Evolutionary conservation across 192 early-diverging fungal genomes (phyloP).

Genomic region (Backusella mclennaniae): DNA sequence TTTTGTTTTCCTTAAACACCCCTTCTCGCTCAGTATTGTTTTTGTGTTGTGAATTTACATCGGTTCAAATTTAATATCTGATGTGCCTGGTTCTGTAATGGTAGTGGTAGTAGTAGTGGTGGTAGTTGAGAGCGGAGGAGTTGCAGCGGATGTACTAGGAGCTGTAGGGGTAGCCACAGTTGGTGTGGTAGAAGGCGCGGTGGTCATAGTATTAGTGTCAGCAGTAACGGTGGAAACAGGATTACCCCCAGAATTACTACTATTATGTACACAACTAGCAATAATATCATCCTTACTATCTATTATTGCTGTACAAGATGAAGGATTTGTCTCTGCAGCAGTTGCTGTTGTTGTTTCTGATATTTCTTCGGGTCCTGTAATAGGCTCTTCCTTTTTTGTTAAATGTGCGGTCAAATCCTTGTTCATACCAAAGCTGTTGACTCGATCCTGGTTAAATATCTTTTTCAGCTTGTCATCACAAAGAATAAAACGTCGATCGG

Average conservation of each 20-base stretch:
- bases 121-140: not conserved
- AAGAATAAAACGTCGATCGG: constrained; percentile 50
- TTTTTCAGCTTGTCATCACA: constrained; percentile 50
- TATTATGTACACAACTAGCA: not conserved
- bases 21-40: not conserved
- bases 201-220: not conserved
- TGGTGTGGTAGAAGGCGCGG: not conserved
- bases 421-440: constrained; percentile 64
- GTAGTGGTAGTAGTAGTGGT: not conserved
- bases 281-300: not conserved
- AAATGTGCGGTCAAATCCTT: constrained; percentile 56
- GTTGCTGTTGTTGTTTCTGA: not conserved
- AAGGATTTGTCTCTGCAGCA: not conserved
- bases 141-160: not conserved
- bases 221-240: not conserved
- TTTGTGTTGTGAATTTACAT: not conserved
- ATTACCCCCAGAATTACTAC: not conserved
- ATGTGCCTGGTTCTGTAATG: not conserved
- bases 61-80: not conserved
- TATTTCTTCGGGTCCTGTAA: not conserved
- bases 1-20: not conserved
- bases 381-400: constrained; percentile 35
- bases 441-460: constrained; percentile 48
- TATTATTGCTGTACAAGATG: not conserved
- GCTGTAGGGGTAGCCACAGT: not conserved